A percentile compares a stretch with the other conserved stretches of the same genome.
These are phyloP conservation scores for Lecanoromycetidae sp. DNA, from an alignment of 2,329 filamentous ascomycete genomes.

Conservation along the genomic window DNA sequence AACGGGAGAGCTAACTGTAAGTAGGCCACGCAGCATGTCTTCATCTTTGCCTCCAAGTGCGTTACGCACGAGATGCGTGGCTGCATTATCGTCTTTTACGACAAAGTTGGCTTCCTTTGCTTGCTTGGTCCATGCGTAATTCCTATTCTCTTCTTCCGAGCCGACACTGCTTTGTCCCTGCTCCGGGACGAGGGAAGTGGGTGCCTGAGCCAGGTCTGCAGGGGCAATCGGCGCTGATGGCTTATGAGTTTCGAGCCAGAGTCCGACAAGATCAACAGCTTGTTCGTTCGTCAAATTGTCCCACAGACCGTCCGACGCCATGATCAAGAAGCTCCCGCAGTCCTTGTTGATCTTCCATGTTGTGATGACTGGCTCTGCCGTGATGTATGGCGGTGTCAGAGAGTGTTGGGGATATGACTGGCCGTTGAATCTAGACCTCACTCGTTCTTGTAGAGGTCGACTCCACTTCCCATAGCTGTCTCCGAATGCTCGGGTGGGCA, in stretches of 20 bases:
- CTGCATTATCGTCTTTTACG: constrained; percentile 41
- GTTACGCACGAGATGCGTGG: constrained; percentile 41
- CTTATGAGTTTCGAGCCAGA: constrained; percentile 39
- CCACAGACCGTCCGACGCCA: constrained; percentile 58
- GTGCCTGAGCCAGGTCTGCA: not conserved
- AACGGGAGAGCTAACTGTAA: constrained; percentile 22
- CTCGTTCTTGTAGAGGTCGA: constrained; percentile 34
- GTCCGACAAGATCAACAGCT: constrained; percentile 45
- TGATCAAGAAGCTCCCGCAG: constrained; percentile 47
- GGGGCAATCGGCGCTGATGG: constrained; percentile 20
- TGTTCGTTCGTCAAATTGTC: constrained; percentile 46
- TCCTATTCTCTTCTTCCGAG: not conserved
- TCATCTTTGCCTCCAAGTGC: constrained; percentile 38
- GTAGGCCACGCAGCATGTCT: constrained; percentile 24
- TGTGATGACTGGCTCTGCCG: constrained; percentile 52
- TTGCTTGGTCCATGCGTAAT: not conserved
- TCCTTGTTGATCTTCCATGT: constrained; percentile 40
- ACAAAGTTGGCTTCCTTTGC: constrained; percentile 18
- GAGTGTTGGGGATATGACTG: constrained; percentile 25
- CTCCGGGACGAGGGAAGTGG: not conserved
- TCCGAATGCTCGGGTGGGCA: constrained; percentile 56
- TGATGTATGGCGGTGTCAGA: constrained; percentile 54
- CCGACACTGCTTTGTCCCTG: not conserved
- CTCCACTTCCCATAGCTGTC: constrained; percentile 59
- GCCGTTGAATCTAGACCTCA: constrained; percentile 39